These are phyloP conservation scores for Phytophthora vignae DNA, from an alignment of 352 stramenopile genomes.

Conservation along the genomic window DNA sequence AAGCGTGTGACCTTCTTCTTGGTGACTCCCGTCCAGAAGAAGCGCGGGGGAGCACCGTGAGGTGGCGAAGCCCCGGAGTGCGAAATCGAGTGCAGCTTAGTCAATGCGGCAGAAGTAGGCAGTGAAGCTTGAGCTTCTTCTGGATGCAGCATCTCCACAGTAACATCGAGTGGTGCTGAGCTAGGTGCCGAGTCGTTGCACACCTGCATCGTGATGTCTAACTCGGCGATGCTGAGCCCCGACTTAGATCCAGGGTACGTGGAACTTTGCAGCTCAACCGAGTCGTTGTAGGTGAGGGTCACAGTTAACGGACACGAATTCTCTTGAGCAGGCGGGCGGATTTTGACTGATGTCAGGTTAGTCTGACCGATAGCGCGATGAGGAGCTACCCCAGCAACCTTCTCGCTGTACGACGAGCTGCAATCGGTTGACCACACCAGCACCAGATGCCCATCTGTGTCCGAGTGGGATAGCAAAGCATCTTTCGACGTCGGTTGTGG, in stretches of 20 bases:
- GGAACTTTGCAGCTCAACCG: constrained; percentile 36
- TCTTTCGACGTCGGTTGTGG: constrained; percentile 70
- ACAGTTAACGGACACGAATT: constrained; percentile 75
- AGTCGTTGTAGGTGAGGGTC: constrained; percentile 64
- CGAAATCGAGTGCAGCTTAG: constrained; percentile 39
- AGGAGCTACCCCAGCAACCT: constrained; percentile 20
- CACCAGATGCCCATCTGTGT: constrained; percentile 72
- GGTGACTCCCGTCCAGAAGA: constrained; percentile 84
- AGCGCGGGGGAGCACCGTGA: constrained; percentile 55
- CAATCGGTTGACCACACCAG: constrained; percentile 71
- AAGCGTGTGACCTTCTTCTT: constrained; percentile 75
- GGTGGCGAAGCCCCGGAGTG: constrained; percentile 17
- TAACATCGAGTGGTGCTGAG: constrained; percentile 76
- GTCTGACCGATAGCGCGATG: constrained; percentile 58
- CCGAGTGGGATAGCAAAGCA: constrained; percentile 55
- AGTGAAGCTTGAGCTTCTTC: constrained; percentile 60
- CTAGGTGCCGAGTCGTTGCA: constrained; percentile 66
- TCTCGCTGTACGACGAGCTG: constrained; percentile 27
- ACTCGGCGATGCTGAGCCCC: constrained; percentile 55
- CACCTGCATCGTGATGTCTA: constrained; percentile 81
- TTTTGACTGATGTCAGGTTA: constrained; percentile 69
- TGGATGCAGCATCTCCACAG: constrained; percentile 79
- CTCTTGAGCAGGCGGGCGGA: constrained; percentile 56
- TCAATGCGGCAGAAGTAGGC: constrained; percentile 28
- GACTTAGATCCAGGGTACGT: constrained; percentile 21